Conservation (phyloP, 495 filamentous ascomycete genomes). For the Chaetomium cochliodes region DNA sequence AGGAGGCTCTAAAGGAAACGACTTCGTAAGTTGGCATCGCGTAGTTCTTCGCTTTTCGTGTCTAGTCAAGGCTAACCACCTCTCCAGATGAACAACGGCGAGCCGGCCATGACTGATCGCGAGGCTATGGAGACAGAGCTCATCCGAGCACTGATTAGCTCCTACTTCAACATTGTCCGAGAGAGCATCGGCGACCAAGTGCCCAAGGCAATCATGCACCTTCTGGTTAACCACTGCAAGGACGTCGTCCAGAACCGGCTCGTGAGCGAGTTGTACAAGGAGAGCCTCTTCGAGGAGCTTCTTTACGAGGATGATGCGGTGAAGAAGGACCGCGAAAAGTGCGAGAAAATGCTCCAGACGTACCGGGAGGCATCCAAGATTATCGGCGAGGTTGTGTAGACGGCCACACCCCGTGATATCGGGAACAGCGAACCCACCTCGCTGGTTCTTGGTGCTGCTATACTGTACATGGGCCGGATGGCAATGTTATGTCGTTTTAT, state of each 20-base stretch:
- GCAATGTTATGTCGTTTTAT: slow-evolving; percentile 7
- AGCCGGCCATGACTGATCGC: slow-evolving; percentile 87
- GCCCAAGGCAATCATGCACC: slow-evolving; percentile 97
- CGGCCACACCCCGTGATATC: neutral
- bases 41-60: neutral
- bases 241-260: slow-evolving; percentile 96
- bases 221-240: slow-evolving; percentile 96
- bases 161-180: slow-evolving; percentile 97
- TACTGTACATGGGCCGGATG: neutral
- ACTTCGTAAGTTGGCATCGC: slow-evolving; percentile 55
- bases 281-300: slow-evolving; percentile 87
- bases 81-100: slow-evolving; percentile 49
- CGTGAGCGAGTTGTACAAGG: slow-evolving; percentile 92
- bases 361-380: slow-evolving; percentile 98
- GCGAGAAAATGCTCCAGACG: slow-evolving; percentile 87
- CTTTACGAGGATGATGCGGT: slow-evolving; percentile 97
- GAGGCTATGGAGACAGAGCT: slow-evolving; percentile 97
- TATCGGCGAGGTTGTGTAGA: slow-evolving; percentile 88
- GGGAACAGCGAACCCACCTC: neutral
- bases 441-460: neutral
- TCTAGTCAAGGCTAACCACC: slow-evolving; percentile 32
- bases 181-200: slow-evolving; percentile 98
- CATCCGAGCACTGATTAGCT: slow-evolving; percentile 91
- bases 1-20: slow-evolving; percentile 27
- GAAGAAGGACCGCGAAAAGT: slow-evolving; percentile 97